Evolutionary conservation across 1,284 basidiomycete genomes (phyloP), one percentile per base, ranked within the genome.

Genomic region (Naganishia albida): DNA sequence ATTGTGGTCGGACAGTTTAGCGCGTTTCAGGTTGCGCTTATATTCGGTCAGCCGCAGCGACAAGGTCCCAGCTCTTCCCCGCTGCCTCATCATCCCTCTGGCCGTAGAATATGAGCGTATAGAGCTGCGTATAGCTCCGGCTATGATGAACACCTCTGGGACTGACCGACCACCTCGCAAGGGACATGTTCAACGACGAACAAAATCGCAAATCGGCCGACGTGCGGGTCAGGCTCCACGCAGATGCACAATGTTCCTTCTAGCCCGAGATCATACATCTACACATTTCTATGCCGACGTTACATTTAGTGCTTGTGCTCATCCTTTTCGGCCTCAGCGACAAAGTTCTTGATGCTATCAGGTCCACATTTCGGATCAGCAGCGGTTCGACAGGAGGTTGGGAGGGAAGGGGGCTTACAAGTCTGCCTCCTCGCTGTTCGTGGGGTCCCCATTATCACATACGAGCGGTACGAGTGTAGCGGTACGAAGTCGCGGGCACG

Each of bases 301-400:
- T 40, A 52, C 39, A 23, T 63, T 25, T 64, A 64, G 74, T 39
- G 74, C 73, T 69, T 64, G 56, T 70, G 71, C 48, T 70, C 72
- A 50, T 70, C 70, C 72, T 76, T 74, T 71, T 78, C 77, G 48
- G 77, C 77, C 59, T 74, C 76, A 55, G 72, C 72, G 53, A 77
- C 75, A 70, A 78, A 77, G 70, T 74, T 71, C 68, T 73, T 74
- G 73, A 78, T 78, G 75, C 77, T 78, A 65, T 15, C 40, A 30
- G 18, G 53, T 34, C 34, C 16, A 13, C 13, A 15, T 43, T 16
- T 13, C 10, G 18, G 10, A 38, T 46, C n/a, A 40, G 26, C 20
- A 8, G 6, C 10, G 40, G 13, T 6, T 34, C 15, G 20, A 20
- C 8, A 13, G 28, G 20, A 40, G 26, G 2, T 4, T 2, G 23